A percentile compares a stretch with the other conserved stretches of the same genome.
Evolutionary conservation across 148 eudicot species (phyloP).

Genomic region (Rhododendron williamsianum): DNA sequence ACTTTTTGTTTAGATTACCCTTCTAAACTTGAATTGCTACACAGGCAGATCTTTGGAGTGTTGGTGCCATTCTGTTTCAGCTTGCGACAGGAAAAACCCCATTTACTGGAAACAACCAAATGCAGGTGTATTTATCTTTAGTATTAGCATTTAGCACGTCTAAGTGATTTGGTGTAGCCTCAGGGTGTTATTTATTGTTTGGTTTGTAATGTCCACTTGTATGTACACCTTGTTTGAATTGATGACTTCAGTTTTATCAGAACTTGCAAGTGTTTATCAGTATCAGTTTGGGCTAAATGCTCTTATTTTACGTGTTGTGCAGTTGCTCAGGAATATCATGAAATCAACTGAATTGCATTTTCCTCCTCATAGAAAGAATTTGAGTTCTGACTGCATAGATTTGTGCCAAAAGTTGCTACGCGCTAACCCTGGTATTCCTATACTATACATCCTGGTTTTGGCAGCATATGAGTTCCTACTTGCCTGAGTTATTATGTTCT

Average conservation of each 20-base stretch:
- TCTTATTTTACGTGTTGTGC: constrained; percentile 19
- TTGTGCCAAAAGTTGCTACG: constrained; percentile 76
- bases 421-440: constrained; percentile 65
- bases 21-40: constrained; percentile 26
- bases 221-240: neutral
- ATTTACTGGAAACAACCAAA: constrained; percentile 68
- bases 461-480: constrained; percentile 1
- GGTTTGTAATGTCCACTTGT: neutral
- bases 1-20: neutral
- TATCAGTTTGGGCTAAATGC: neutral
- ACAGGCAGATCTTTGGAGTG: constrained; percentile 99
- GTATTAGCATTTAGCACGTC: neutral
- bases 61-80: constrained; percentile 79
- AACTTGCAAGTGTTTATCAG: neutral
- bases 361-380: constrained; percentile 46
- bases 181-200: neutral
- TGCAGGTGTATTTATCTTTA: constrained; percentile 40
- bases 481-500: neutral
- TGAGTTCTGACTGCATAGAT: constrained; percentile 62
- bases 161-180: neutral
- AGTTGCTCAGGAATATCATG: constrained; percentile 78
- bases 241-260: neutral
- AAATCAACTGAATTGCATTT: constrained; percentile 62
- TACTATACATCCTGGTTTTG: neutral
- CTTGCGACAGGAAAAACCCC: constrained; percentile 83